Evolutionary conservation across 2,329 filamentous ascomycete genomes (phyloP), one percentile per base, ranked within the genome.

Genomic region (Periconia macrospinosa): DNA sequence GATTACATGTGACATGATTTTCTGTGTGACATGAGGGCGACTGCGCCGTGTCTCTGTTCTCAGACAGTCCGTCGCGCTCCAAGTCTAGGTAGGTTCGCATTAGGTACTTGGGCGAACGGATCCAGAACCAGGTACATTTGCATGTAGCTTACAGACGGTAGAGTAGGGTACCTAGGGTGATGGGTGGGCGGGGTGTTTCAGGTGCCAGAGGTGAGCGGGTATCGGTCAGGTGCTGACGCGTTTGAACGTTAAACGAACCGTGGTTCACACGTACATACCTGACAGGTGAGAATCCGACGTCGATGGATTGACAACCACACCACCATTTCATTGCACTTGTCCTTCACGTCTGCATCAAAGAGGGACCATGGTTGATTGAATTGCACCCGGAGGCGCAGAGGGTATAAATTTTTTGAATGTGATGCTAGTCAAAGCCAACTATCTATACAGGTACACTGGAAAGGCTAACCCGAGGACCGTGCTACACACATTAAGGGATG

Each of bases 371-470:
- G 40, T n/a, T 42, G 35, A 41, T 35, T 35, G 33, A 2, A 41
- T 37, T 7, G 37, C 45, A 19, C 43, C 37, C 13, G 6, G 7
- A 7, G 20, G 43, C 49, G 49, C 43, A 33, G 35, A 41, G 41
- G 40, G 47, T 43, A 27, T 49, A 30, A 5, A 27, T 27, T 51
- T 23, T 13, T 41, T n/a, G 14, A 30, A 7, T 6, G 11, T 45
- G 49, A 35, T 44, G 40, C 27, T 30, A n/a, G 27, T 2, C 53
- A 50, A 55, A 30, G 53, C 33, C 33, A 37, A 37, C 60, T 60
- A 59, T 64, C 55, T 62, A 62, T 61, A 62, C 59, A 57, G 48
- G 55, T 52, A 50, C 33, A 50, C 33, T 37, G 35, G 37, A 48
- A 45, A 58, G 56, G 56, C 44, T 47, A 49, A 52, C 55, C 55